Evolutionary conservation across 1,139 yeast species (phyloP), one percentile per base, ranked within the genome.

Genomic region (Kurtzmaniella quercitrusa): DNA sequence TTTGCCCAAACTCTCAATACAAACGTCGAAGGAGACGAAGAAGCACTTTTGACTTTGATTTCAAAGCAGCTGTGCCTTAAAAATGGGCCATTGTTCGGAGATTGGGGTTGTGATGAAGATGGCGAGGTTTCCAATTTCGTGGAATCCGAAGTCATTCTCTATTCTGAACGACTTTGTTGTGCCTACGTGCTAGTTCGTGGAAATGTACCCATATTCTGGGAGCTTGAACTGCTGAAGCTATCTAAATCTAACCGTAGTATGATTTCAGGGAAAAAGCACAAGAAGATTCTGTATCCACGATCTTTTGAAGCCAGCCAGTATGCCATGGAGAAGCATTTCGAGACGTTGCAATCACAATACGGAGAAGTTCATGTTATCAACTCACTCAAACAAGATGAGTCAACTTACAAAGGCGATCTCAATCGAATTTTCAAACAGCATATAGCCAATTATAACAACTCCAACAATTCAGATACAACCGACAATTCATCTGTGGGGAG

Each of bases 21-120:
- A 0, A 58, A 56, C 0, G 55, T 74, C 3, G 49, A 49, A 9
- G 61, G 62, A 9, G 50, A 58, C 24, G 65, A 63, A 31, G 75
- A 71, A 21, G 75, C 76, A 0, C 60, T 82, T 16, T 57, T 85
- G 40, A 82, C 93, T 0, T 64, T 85, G 2, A 80, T 85, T 9
- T 78, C 89, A 1, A 82, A 82, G 56, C 85, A 84, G 45, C 78
- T 84, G 2, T 79, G 86, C 46, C 71, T 73, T 36, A 81, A 77
- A 50, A 70, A 68, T 36, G 85, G 85, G 1, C 77, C 81, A 1
- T 63, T 83, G 1, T 80, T 83, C 54, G 89, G 88, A 0, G 77
- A 81, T 29, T 77, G 79, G 64, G 89, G 91, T 16, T 72, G 84
- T 48, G 89, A 83, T 57, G 90, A 84, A 46, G 80, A 81, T 41